Evolutionary conservation across 2,329 filamentous ascomycete species (phyloP).

Genomic region (Arthrobotrys sphaeroides): DNA sequence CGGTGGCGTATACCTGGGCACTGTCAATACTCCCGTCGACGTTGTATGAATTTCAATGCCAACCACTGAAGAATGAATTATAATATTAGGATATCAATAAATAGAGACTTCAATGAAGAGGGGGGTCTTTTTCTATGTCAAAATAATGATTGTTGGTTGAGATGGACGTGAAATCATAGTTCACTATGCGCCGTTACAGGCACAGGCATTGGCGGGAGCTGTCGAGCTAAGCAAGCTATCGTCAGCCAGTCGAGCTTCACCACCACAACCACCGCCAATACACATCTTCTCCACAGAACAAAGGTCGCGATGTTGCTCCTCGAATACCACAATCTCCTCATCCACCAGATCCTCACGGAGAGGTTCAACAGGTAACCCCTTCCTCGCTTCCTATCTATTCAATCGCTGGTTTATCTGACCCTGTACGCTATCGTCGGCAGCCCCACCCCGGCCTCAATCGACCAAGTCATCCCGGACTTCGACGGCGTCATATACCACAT

Average conservation of each 20-base stretch:
- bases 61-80: no score
- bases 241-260: constrained; percentile 46
- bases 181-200: no score
- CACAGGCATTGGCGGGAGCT: no score
- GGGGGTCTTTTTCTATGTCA: constrained; percentile 16
- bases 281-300: background rate
- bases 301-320: constrained; percentile 75
- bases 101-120: no score
- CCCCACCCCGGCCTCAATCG: constrained; percentile 84
- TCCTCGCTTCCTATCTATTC: background rate
- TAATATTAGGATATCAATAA: no score
- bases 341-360: constrained; percentile 94
- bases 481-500: constrained; percentile 99
- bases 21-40: constrained; percentile 8
- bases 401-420: background rate
- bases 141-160: no score
- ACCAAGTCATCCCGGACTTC: constrained; percentile 98
- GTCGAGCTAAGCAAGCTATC: constrained; percentile 34
- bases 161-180: no score
- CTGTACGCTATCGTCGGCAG: constrained; percentile 63
- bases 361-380: constrained; percentile 79
- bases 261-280: background rate
- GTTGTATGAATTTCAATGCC: no score
- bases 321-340: constrained; percentile 98
- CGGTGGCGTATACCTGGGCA: constrained; percentile 16